A percentile compares a stretch with the other conserved stretches of the same genome.
Evolutionary conservation across 2,329 filamentous ascomycete species (phyloP).

Genomic region (Mollisiaceae sp.): DNA sequence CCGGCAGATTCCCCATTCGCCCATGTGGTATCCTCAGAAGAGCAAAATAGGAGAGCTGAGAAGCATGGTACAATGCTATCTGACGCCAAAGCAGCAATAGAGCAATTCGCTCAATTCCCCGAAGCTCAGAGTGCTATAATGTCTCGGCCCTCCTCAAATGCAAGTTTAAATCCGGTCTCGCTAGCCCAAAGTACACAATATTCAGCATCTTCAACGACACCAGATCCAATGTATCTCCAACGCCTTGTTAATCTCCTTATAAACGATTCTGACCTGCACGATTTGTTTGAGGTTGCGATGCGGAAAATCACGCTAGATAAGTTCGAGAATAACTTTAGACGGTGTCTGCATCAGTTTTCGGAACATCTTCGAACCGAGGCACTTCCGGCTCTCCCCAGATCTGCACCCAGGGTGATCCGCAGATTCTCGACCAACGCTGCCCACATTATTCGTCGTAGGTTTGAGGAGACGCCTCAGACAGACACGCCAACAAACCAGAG

Average conservation of each 20-base stretch:
- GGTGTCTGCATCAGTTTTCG: constrained; percentile 3
- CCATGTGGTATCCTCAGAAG: too few relatives aligned
- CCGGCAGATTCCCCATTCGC: too few relatives aligned
- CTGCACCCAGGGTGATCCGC: not conserved
- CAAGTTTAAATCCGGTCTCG: not conserved
- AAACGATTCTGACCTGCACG: not conserved
- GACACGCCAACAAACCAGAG: not conserved
- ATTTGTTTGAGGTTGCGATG: not conserved
- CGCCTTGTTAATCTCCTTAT: not conserved
- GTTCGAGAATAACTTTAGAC: constrained; percentile 2
- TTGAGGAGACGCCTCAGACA: not conserved
- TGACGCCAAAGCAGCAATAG: too few relatives aligned
- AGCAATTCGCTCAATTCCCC: not conserved
- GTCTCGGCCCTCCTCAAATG: not conserved
- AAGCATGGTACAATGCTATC: too few relatives aligned
- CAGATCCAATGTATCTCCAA: not conserved
- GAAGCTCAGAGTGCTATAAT: not conserved
- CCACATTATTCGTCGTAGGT: not conserved
- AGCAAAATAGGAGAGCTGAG: too few relatives aligned
- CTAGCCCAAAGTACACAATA: not conserved
- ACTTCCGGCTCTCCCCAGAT: not conserved
- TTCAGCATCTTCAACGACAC: not conserved
- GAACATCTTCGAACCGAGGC: constrained; percentile 6
- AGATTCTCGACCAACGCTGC: not conserved
- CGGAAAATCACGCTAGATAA: not conserved